Percentiles rank a stretch among this genome's conserved stretches.
Conservation (phyloP, 2,329 filamentous ascomycete genomes). For the Thyridium curvatum region DNA sequence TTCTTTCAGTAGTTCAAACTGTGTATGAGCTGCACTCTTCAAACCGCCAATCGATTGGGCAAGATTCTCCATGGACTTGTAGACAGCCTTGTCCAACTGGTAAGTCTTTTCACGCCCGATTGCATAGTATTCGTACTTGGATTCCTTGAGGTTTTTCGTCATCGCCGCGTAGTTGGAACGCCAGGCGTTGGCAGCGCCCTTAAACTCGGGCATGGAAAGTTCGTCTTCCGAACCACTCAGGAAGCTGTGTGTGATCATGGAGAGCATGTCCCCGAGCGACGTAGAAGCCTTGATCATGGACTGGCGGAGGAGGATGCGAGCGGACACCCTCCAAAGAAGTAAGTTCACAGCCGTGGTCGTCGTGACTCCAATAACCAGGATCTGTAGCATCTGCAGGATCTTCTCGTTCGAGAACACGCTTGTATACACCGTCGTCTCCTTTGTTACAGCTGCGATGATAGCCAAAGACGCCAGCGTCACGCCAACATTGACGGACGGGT, state of each 20-base stretch:
- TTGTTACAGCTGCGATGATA: conserved; percentile 84
- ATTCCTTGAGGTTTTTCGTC: conserved; percentile 72
- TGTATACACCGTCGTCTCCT: conserved; percentile 80
- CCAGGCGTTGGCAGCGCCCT: conserved; percentile 56
- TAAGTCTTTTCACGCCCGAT: conserved; percentile 76
- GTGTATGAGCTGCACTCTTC: conserved; percentile 80
- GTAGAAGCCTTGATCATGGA: conserved; percentile 70
- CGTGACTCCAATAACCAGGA: conserved; percentile 71
- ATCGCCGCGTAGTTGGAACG: conserved; percentile 63
- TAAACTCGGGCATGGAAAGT: conserved; percentile 55
- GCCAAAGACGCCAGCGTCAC: conserved; percentile 82
- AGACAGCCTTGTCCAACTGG: conserved; percentile 69
- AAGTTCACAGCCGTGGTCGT: conserved; percentile 71
- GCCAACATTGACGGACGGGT: conserved; percentile 76
- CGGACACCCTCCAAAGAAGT: conserved; percentile 71
- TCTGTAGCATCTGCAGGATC: conserved; percentile 75
- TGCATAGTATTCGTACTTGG: conserved; percentile 83
- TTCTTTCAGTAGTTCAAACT: conserved; percentile 78
- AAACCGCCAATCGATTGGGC: conserved; percentile 87
- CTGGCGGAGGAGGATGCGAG: conserved; percentile 64
- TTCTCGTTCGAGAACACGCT: conserved; percentile 78
- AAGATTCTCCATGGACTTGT: conserved; percentile 77
- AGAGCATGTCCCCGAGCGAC: conserved; percentile 73
- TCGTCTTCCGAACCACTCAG: conserved; percentile 77
- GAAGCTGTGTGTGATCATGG: conserved; percentile 76